Evolutionary conservation across 1,284 basidiomycete genomes (phyloP), one percentile per base, ranked within the genome.

Genomic region (Termitomyces sp.): DNA sequence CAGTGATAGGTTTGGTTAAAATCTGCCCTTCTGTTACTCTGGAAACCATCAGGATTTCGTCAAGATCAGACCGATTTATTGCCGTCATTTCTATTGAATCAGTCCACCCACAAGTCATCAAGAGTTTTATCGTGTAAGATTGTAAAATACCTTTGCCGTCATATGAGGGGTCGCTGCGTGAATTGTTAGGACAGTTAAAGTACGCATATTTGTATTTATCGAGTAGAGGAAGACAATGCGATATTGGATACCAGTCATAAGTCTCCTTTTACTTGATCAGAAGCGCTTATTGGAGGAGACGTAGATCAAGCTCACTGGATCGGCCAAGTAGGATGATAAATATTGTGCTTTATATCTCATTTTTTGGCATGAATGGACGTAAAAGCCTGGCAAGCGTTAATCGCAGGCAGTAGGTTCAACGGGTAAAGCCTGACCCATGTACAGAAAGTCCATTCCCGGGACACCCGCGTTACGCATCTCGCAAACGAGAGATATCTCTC

Each of bases 301-400:
- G 15, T 65, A 36, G 17, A 33, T 41, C 15, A 12, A 26, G 19
- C 79, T 64, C 61, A 92, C 89, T 8, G 94, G 92, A 70, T 99
- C 96, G 12, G 88, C 83, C 6, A 99, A 78, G 65, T 83, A 92
- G 4, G 92, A 94, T 0, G 97, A 96, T 0, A 76, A 68, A 62
- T 95, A 99, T 52, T 96, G 91, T 24, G 86, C 94, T 70, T 99
- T 99, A 74, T 99, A 99, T 56, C 80, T 79, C 97, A 99, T 99
- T 72, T 99, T 99, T 53, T 76, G 82, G 64, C 95, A 99, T 0
- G 87, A 85, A 61, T 96, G 82, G 50, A 98, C 89, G 70, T 97
- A 98, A 69, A 86, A 97, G 2, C 94, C 94, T 95, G 50, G 60
- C 15, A 5, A 48, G 57, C 21, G 19, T 21, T 33, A 38, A 31